Conservation (phyloP, 805 yeast genomes). For the Hyphopichia homilentoma region DNA sequence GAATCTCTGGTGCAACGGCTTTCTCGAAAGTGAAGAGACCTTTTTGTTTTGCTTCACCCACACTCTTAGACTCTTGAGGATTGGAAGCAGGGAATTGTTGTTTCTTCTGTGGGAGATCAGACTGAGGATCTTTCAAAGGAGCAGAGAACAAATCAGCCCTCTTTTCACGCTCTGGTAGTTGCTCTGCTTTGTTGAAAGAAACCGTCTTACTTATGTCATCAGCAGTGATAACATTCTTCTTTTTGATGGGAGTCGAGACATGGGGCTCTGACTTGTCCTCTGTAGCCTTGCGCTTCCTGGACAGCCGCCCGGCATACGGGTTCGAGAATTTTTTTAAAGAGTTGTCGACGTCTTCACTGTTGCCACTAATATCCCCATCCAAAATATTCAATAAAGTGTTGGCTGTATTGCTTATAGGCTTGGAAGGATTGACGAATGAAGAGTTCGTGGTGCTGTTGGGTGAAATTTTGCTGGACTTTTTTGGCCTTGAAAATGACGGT, state of each 20-base stretch:
- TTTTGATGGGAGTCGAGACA: constrained; percentile 4
- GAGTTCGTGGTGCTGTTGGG: constrained; percentile 4
- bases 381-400: constrained; percentile 34
- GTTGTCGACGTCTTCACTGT: constrained; percentile 14
- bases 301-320: constrained; percentile 13
- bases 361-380: constrained; percentile 19
- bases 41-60: too few relatives aligned
- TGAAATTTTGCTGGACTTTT: constrained; percentile 1
- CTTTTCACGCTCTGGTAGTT: constrained; percentile 11
- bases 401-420: constrained; percentile 33
- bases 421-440: constrained; percentile 7
- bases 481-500: constrained; percentile 15
- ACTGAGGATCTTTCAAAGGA: too few relatives aligned
- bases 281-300: constrained; percentile 4
- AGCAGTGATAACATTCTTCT: constrained; percentile 21
- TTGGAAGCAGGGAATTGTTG: too few relatives aligned
- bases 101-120: too few relatives aligned
- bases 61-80: too few relatives aligned
- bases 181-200: constrained; percentile 28
- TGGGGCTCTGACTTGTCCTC: constrained; percentile 8
- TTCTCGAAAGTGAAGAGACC: too few relatives aligned
- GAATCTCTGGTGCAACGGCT: too few relatives aligned
- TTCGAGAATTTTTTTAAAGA: constrained; percentile 32
- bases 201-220: constrained; percentile 35
- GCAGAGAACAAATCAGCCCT: too few relatives aligned